Percentiles rank a stretch among this genome's conserved stretches.
phyloP scores from a whole-genome alignment of 139 green algal species.

The Tetradesmus obliquus region DNA sequence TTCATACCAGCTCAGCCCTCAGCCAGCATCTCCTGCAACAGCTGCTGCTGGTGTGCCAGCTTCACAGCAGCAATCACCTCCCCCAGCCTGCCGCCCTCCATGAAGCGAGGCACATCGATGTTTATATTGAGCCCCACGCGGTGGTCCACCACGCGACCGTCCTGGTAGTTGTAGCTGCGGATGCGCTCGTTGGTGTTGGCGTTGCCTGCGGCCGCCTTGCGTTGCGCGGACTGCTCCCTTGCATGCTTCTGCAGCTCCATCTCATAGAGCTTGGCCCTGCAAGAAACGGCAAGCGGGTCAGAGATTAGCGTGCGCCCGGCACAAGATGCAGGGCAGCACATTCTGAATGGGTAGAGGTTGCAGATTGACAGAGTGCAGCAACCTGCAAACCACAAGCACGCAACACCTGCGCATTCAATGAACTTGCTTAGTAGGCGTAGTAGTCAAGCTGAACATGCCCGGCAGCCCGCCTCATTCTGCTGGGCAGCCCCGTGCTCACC shows the following conservation, averaged over 20 bases:
- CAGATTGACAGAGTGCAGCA: not conserved
- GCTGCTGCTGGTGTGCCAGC: slow-evolving; percentile 40
- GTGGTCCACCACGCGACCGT: slow-evolving; percentile 70
- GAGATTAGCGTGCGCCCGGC: not conserved
- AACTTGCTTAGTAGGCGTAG: too few relatives aligned
- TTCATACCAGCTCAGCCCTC: not conserved
- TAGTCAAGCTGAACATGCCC: too few relatives aligned
- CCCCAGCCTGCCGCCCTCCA: slow-evolving; percentile 33
- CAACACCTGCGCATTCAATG: too few relatives aligned
- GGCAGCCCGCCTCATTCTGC: too few relatives aligned
- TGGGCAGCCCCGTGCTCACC: too few relatives aligned
- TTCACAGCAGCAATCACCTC: slow-evolving; percentile 45
- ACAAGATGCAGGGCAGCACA: not conserved
- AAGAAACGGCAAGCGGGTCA: not conserved
- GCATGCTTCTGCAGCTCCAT: slow-evolving; percentile 62
- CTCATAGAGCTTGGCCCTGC: slow-evolving; percentile 52
- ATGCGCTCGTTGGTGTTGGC: slow-evolving; percentile 92
- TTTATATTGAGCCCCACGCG: slow-evolving; percentile 38
- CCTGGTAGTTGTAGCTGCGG: slow-evolving; percentile 95
- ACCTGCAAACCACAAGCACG: not conserved
- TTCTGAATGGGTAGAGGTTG: not conserved
- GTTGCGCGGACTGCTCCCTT: slow-evolving; percentile 46
- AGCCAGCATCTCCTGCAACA: slow-evolving; percentile 44
- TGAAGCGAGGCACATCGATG: slow-evolving; percentile 32
- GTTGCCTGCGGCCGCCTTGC: slow-evolving; percentile 79